phyloP scores from a whole-genome alignment of 768 basidiomycete species.

The Tricholoma hemisulphureum region DNA sequence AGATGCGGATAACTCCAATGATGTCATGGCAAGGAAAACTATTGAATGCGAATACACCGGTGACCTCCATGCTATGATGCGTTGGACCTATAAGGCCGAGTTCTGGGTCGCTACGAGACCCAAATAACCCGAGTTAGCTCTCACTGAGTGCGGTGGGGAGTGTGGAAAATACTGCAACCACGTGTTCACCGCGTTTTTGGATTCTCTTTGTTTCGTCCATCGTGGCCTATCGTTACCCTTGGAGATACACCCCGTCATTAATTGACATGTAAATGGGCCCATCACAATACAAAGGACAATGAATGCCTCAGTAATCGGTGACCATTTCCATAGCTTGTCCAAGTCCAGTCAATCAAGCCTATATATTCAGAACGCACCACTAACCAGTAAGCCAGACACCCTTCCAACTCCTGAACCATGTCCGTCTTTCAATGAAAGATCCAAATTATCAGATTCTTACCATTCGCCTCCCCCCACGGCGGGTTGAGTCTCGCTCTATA shows the following conservation, averaged over 20 bases:
- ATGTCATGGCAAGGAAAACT: conserved; percentile 32
- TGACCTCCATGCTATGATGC: conserved; percentile 65
- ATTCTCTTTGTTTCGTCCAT: neutral
- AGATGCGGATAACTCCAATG: conserved; percentile 22
- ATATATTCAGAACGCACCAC: neutral
- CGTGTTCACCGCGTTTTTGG: neutral
- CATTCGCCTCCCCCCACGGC: neutral
- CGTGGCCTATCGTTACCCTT: neutral
- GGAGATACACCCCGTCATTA: neutral
- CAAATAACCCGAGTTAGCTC: conserved; percentile 10
- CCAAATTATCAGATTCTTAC: neutral
- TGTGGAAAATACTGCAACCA: neutral
- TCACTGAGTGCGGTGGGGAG: no score
- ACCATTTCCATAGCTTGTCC: no score
- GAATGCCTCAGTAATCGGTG: neutral
- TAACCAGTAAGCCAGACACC: neutral
- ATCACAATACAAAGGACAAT: neutral
- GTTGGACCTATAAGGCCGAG: conserved; percentile 64
- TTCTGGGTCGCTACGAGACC: conserved; percentile 61
- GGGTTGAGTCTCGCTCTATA: neutral
- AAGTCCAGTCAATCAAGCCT: no score
- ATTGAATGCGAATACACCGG: conserved; percentile 68
- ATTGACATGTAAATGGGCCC: neutral
- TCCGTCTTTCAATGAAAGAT: neutral
- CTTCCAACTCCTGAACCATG: neutral